phyloP scores from a whole-genome alignment of 192 early-diverging fungal genomes.

The Coemansia sp. region DNA sequence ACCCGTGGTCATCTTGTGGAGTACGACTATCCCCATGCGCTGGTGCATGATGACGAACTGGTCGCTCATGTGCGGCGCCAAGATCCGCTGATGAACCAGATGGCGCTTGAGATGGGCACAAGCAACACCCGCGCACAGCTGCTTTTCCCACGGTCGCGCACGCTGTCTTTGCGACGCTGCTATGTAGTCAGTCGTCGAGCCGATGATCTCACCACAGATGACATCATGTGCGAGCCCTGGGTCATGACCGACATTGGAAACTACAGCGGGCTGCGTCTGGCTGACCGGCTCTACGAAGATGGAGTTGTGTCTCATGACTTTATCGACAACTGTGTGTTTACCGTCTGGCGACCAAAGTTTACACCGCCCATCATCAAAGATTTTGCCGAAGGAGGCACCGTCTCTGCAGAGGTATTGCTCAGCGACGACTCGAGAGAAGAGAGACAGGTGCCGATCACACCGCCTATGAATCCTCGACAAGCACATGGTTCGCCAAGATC shows the following conservation, averaged over 20 bases:
- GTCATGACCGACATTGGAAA: conserved; percentile 56
- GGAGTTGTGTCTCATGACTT: conserved; percentile 48
- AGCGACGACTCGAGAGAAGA: neutral
- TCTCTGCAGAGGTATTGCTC: conserved; percentile 3
- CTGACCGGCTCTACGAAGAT: conserved; percentile 52
- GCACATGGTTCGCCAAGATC: neutral
- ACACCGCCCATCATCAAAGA: neutral
- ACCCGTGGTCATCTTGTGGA: conserved; percentile 49
- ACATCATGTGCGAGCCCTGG: conserved; percentile 57
- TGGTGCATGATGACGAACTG: neutral
- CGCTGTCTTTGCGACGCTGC: conserved; percentile 43
- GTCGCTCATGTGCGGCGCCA: conserved; percentile 16
- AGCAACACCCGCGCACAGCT: conserved; percentile 23
- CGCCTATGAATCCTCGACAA: neutral
- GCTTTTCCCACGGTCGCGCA: conserved; percentile 27
- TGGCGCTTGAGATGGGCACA: conserved; percentile 10
- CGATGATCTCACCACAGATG: conserved; percentile 36
- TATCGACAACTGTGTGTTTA: conserved; percentile 51
- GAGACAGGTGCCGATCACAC: neutral
- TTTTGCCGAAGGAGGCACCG: neutral
- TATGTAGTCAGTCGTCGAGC: conserved; percentile 51
- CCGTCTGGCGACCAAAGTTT: conserved; percentile 44
- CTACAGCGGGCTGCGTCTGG: conserved; percentile 48
- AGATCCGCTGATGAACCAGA: conserved; percentile 19
- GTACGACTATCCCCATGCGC: conserved; percentile 29